Base-by-base conservation (phyloP, 2,329 filamentous ascomycete genomes). In the Rutstroemia sp. region DNA sequence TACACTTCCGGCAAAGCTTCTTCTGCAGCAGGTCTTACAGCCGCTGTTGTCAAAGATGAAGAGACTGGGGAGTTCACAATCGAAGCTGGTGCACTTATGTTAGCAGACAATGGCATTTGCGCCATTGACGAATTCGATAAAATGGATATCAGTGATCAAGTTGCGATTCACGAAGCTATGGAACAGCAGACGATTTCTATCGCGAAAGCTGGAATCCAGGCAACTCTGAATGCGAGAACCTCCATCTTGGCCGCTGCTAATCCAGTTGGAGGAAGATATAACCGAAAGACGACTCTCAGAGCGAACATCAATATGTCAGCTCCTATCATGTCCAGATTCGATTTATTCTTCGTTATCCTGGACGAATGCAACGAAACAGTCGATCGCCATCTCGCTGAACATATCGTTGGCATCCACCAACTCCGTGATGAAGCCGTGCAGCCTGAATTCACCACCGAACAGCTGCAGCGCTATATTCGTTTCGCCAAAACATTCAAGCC, bases 111-210 rank as follows among this genome's bases (percentile, higher is more conserved):
- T 64, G 94, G 94, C 54, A 95, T 97, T 66, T 99, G 94, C 72
- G 92, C 91, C 58, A 99, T 99, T 70, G 94, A 99, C 69, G 94
- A 99, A 71, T 99, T 99, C 66, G 94, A 99, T 82, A 99, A 99
- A 77, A 99, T 99, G 94, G 94, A 99, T 67, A 88, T 99, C 60
- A 84, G 77, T 52, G 94, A 99, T 71, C 94, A 99, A 75, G 94
- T 99, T 55, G 94, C 94, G 63, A 99, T 99, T 68, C 94, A 99
- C 80, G 94, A 99, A 83, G 94, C 94, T 58, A 99, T 99, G 94
- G 94, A 99, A 81, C 94, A 99, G 76, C 94, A 99, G 74, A 99
- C 94, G 5, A 99, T 99, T 63, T 96, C 91, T 8, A 99, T 99
- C 67, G 92, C 94, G 58, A 99, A 99, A 75, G 94, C 94, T 5